Percentiles rank a stretch among this genome's conserved stretches.
These are phyloP conservation scores for Pezizomycotina sp. DNA, from an alignment of 2,329 filamentous ascomycete species.

Conservation along the genomic window DNA sequence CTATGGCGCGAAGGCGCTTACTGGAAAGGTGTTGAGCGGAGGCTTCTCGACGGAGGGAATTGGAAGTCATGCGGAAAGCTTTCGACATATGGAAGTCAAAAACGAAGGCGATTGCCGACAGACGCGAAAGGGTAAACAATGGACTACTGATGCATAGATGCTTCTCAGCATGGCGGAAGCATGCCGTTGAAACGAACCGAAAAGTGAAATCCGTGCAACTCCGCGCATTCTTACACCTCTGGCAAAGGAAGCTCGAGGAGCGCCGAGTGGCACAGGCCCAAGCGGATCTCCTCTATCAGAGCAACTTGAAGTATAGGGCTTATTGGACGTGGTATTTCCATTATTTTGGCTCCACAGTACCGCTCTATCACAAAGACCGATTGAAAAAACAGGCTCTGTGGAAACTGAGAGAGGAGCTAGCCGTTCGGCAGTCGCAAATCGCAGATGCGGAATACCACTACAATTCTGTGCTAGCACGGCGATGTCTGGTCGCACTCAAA, in stretches of 20 bases:
- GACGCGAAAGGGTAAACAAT: constrained; percentile 10
- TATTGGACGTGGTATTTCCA: constrained; percentile 18
- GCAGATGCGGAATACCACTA: too few species aligned
- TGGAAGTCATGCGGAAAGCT: constrained; percentile 5
- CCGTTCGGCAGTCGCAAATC: too few species aligned
- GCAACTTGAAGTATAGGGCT: constrained; percentile 14
- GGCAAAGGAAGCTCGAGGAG: constrained; percentile 7
- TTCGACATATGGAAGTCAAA: constrained; percentile 14
- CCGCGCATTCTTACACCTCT: constrained; percentile 3
- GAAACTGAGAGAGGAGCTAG: too few species aligned
- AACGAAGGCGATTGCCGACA: constrained; percentile 8
- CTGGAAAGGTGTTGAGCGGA: constrained; percentile 13
- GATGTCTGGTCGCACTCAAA: too few species aligned
- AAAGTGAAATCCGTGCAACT: constrained; percentile 10
- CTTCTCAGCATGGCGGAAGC: constrained; percentile 13
- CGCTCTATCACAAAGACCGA: too few species aligned
- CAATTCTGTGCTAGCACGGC: too few species aligned
- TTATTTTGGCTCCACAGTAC: too few species aligned
- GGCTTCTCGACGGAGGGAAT: constrained; percentile 5
- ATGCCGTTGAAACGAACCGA: constrained; percentile 4
- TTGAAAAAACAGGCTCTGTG: too few species aligned
- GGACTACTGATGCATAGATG: constrained; percentile 17
- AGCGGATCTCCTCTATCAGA: constrained; percentile 12
- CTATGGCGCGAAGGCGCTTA: constrained; percentile 11
- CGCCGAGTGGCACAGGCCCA: constrained; percentile 7